Evolutionary conservation across 202 grass and related monocot species (phyloP), one percentile per base, ranked within the genome.

Genomic region (Setaria italica): DNA sequence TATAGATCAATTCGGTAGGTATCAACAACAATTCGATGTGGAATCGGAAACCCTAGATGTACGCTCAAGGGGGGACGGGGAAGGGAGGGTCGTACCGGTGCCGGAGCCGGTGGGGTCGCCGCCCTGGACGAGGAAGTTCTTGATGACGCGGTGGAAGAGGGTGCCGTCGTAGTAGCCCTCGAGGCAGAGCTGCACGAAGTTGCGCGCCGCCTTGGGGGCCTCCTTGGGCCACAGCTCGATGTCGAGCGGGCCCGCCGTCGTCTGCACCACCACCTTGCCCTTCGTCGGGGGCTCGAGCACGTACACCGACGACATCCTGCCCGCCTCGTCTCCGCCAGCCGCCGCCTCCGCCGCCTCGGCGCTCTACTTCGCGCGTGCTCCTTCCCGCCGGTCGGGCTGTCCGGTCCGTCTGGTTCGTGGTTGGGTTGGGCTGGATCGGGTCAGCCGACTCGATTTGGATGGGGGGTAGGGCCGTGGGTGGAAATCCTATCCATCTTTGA

Each of bases 221-320:
- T 98, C 93, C 84, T 95, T 98, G 30, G 96, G 91, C 96, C 96
- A 99, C 55, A 99, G 86, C 84, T 99, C 96, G 55, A 99, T 92
- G 73, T 99, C 96, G 66, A 99, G 80, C 12, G 93, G 93, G 0
- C 96, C 96, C 29, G 90, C 62, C 53, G 91, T 95, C 76, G 96
- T 99, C 71, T 90, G 92, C 82, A 99, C 71, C 85, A 99, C 93
- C 82, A 99, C 96, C 91, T 95, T 99, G 6, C 96, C 96, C 82
- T 92, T 94, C 79, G 93, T 99, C 68, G 93, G 96, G 48, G 93
- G 96, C 88, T 99, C 96, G 5, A 99, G 87, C 78, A 95, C 90
- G 80, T 99, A 99, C 48, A 99, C 79, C 84, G 93, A 90, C 76
- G 96, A 99, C 96, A 99, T 99, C 76, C 75, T 73, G 58, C 74